Evolutionary conservation across 495 filamentous ascomycete species (phyloP).

Genomic region (Bacidia rubella): DNA sequence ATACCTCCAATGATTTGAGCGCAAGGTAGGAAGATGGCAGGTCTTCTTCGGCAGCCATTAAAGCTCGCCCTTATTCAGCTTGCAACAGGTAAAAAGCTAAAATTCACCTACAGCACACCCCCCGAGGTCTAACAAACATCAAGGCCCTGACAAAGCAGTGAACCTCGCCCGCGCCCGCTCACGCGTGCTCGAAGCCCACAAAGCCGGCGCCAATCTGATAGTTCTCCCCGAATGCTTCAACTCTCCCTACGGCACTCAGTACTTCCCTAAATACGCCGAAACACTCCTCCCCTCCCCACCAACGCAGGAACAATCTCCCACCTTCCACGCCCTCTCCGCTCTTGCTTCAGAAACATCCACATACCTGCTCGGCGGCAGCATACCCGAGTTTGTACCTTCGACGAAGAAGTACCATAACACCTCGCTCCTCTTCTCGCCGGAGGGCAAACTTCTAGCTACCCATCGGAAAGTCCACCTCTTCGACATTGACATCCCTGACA

Average conservation of each 20-base stretch:
- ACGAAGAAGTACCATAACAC: conserved; percentile 85
- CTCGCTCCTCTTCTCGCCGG: conserved; percentile 63
- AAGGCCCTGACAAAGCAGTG: conserved; percentile 64
- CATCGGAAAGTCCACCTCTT: conserved; percentile 97
- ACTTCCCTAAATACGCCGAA: conserved; percentile 88
- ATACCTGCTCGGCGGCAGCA: conserved; percentile 83
- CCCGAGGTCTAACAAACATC: background rate
- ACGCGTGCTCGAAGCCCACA: conserved; percentile 72
- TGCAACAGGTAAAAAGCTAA: conserved; percentile 40
- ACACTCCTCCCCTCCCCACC: conserved; percentile 69
- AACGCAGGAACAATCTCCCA: conserved; percentile 52
- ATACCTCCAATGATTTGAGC: background rate
- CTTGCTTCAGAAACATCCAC: conserved; percentile 63
- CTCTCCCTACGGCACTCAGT: conserved; percentile 83
- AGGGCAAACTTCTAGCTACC: conserved; percentile 62
- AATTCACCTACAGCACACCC: background rate
- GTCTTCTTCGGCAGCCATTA: conserved; percentile 54
- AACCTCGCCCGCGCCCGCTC: conserved; percentile 73
- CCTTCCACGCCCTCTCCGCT: conserved; percentile 68
- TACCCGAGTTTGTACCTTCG: conserved; percentile 57
- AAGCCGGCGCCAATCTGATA: conserved; percentile 51
- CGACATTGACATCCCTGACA: conserved; percentile 94
- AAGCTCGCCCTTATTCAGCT: conserved; percentile 78
- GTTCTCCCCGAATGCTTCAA: conserved; percentile 84
- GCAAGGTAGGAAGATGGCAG: conserved; percentile 28